Base-by-base conservation (phyloP, 1,284 basidiomycete genomes). In the Naganishia cerealis region DNA sequence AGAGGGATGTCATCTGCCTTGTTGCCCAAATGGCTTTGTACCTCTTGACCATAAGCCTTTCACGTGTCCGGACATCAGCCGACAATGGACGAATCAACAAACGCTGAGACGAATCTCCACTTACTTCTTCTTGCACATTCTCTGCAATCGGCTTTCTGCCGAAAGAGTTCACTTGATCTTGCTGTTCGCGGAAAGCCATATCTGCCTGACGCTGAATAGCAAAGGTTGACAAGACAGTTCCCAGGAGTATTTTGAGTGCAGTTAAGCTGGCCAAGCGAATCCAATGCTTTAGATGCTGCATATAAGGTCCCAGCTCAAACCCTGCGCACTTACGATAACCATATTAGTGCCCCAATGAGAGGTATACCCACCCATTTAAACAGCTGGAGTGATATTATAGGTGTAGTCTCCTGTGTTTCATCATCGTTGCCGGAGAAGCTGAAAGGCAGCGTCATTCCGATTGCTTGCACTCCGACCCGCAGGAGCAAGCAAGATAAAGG, bases 401-500 rank as follows among this genome's bases (percentile, higher is more conserved):
- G 67, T 13, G 67, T 56, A 21, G 21, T 6, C 18, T 53, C 61
- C 26, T 69, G 58, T 42, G 85, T 80, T 39, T 74, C 75, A 36
- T 75, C 73, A 18, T 72, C 67, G 38, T 75, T 70, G 48, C 75
- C 72, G 13, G 73, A 71, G 1, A 74, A 72, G 59, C 87, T 85
- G 62, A 89, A 81, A 6, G 89, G 81, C 24, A 83, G 85, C 53
- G 94, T 79, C 83, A 86, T 86, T 42, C 82, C 82, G 40, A 84
- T 72, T 5, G 91, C 91, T 77, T 98, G 95, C 7, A 88, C 85
- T 40, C 89, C 87, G 40, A 99, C 88, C 38, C 97, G 86, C 69
- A 97, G 87, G n/a, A 90, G 88, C 10, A 99, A 85, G 33, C 93
- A 93, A 0, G 93, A 92, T 1, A 99, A 85, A 0, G 96, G 96